Evolutionary conservation across 2,329 filamentous ascomycete genomes (phyloP).

Genomic region (Aspergillus eucalypticola): DNA sequence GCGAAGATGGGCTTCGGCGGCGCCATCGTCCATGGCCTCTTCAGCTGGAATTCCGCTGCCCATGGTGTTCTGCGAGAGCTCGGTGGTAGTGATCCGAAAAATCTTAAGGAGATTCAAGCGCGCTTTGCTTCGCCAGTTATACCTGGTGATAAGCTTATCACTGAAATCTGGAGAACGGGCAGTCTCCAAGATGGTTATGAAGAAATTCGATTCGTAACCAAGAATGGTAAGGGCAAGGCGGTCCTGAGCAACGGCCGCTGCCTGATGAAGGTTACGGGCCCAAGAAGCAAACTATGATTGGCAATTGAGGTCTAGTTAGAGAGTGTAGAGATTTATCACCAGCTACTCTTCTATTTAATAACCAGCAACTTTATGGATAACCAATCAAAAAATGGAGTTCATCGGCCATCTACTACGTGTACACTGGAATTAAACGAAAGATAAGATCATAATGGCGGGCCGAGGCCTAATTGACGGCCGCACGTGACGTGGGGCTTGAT

Average conservation of each 20-base stretch:
- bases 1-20: slow-evolving; percentile 89
- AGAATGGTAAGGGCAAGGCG: slow-evolving; percentile 77
- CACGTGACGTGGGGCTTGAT: background rate
- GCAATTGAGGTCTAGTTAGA: background rate
- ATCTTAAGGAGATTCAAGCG: slow-evolving; percentile 85
- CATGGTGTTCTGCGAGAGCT: slow-evolving; percentile 73
- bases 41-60: slow-evolving; percentile 77
- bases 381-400: background rate
- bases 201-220: slow-evolving; percentile 78
- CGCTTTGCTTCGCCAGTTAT: slow-evolving; percentile 82
- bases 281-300: slow-evolving; percentile 64
- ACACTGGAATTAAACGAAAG: background rate
- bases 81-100: slow-evolving; percentile 74
- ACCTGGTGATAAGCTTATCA: slow-evolving; percentile 78
- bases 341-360: no score
- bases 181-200: slow-evolving; percentile 65
- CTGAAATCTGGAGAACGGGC: slow-evolving; percentile 78
- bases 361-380: no score
- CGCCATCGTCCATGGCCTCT: slow-evolving; percentile 84
- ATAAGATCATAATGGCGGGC: background rate
- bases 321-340: background rate
- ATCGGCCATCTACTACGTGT: background rate
- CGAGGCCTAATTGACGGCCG: background rate
- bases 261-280: slow-evolving; percentile 65
- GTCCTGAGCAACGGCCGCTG: slow-evolving; percentile 85